These are phyloP conservation scores for Nannochloris sp. DNA, from an alignment of 139 green algal species.

Conservation along the genomic window DNA sequence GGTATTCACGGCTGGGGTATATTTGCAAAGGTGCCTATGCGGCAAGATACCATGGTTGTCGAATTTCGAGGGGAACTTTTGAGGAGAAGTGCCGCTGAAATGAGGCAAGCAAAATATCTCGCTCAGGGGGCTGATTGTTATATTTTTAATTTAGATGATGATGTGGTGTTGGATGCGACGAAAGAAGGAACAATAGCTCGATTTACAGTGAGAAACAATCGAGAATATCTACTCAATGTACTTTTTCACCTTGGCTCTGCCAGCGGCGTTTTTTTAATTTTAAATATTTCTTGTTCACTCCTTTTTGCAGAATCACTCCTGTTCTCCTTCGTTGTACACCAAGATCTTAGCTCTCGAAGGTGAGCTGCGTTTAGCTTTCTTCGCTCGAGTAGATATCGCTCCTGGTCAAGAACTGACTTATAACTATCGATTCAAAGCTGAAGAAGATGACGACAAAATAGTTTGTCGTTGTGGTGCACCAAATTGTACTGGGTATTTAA, in stretches of 20 bases:
- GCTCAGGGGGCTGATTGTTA: conserved; percentile 74
- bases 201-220: conserved; percentile 60
- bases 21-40: conserved; percentile 58
- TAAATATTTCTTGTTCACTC: conserved; percentile 5
- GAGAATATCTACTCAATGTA: no score
- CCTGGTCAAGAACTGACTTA: conserved; percentile 87
- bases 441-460: conserved; percentile 41
- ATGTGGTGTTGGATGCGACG: conserved; percentile 78
- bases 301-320: conserved; percentile 85
- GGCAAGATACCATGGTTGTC: conserved; percentile 73
- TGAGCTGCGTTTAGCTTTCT: conserved; percentile 66
- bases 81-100: conserved; percentile 51
- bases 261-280: neutral
- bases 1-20: conserved; percentile 85
- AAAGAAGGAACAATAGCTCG: conserved; percentile 54
- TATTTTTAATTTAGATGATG: conserved; percentile 75
- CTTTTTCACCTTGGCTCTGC: no score
- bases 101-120: conserved; percentile 66
- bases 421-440: conserved; percentile 65
- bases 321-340: conserved; percentile 78
- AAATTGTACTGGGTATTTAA: conserved; percentile 71
- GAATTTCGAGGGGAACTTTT: conserved; percentile 76
- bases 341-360: conserved; percentile 66
- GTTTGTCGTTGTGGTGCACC: conserved; percentile 71
- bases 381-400: conserved; percentile 64